A percentile compares a stretch with the other conserved stretches of the same genome.
Evolutionary conservation across 1,284 basidiomycete species (phyloP).

Genomic region (Lentinus polychrous): DNA sequence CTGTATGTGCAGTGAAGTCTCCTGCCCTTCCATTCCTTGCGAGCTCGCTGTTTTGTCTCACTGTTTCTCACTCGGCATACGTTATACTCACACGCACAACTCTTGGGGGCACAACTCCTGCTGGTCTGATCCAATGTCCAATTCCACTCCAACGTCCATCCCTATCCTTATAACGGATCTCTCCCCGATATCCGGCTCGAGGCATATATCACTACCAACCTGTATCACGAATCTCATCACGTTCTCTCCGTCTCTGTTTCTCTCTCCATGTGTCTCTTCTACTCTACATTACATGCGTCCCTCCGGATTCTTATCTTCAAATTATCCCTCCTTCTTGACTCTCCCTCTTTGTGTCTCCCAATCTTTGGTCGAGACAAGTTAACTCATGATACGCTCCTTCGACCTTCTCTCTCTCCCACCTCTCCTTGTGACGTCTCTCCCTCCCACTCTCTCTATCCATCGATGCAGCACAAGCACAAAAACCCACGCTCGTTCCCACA

Average conservation of each 20-base stretch:
- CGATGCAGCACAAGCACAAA: neutral
- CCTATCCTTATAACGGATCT: neutral
- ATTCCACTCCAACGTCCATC: neutral
- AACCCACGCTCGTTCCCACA: neutral
- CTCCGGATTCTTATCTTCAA: neutral
- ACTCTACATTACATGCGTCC: neutral
- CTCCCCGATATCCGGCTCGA: neutral
- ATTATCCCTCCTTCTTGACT: neutral
- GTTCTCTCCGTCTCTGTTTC: neutral
- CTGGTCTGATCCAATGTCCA: neutral
- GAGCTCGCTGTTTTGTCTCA: neutral
- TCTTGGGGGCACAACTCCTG: neutral
- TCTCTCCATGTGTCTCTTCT: constrained; percentile 1
- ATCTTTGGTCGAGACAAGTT: neutral
- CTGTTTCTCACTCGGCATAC: neutral
- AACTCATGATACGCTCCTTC: neutral
- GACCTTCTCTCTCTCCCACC: neutral
- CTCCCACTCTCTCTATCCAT: neutral
- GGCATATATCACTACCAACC: neutral
- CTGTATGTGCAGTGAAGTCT: constrained; percentile 59
- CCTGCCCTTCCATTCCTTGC: neutral
- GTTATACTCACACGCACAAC: neutral
- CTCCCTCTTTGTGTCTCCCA: neutral
- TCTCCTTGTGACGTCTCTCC: neutral
- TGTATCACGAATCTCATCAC: constrained; percentile 1